Percentiles rank a stretch among this genome's conserved stretches.
Evolutionary conservation across 192 early-diverging fungal species (phyloP).

Genomic region (Backusella parvicylindrica): DNA sequence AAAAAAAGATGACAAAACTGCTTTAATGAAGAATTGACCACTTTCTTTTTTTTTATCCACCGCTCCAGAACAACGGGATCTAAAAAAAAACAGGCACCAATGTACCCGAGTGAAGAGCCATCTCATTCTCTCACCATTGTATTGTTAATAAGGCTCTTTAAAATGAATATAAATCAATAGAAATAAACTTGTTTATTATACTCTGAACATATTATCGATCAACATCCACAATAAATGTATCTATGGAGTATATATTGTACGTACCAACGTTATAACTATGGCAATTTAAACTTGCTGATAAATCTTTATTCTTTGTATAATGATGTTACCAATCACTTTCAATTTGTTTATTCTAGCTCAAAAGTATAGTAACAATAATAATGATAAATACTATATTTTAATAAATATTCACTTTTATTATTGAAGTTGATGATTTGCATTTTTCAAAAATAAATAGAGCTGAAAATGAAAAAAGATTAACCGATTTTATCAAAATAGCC

Average conservation of each 20-base stretch:
- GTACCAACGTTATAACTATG: no score
- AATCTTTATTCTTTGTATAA: no score
- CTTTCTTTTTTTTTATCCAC: not conserved
- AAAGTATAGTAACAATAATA: no score
- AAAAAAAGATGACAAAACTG: not conserved
- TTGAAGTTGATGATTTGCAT: not conserved
- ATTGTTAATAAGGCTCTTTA: not conserved
- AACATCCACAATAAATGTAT: no score
- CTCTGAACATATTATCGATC: no score
- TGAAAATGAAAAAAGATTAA: not conserved
- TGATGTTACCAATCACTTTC: no score
- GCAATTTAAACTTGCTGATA: no score
- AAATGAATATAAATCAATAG: no score
- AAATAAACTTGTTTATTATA: no score
- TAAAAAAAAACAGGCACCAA: not conserved
- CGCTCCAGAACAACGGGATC: not conserved
- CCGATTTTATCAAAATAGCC: not conserved
- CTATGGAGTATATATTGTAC: no score
- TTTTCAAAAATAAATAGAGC: not conserved
- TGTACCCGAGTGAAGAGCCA: not conserved
- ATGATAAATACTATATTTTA: not conserved
- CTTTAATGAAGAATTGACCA: constrained; percentile 1
- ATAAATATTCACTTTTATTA: not conserved
- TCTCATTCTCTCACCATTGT: not conserved
- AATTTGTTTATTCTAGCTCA: no score